phyloP scores from a whole-genome alignment of 805 yeast genomes.

The Yamadazyma laniorum region DNA sequence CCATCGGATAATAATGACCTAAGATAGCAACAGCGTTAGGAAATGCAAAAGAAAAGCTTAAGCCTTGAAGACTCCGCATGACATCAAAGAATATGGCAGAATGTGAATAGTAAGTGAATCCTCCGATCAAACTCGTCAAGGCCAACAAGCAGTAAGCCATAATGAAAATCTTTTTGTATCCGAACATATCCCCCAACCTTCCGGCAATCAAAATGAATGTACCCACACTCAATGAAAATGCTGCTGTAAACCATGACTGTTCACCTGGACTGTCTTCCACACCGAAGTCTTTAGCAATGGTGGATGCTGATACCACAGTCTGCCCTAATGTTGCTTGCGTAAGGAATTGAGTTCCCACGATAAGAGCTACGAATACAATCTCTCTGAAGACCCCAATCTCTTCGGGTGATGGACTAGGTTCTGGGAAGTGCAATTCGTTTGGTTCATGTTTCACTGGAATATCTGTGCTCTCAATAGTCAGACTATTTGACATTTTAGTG shows the following conservation, averaged over 20 bases:
- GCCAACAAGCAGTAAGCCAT: slow-evolving; percentile 25
- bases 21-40: slow-evolving; percentile 34
- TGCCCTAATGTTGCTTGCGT: slow-evolving; percentile 32
- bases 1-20: slow-evolving; percentile 29
- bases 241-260: slow-evolving; percentile 35
- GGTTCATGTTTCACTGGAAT: neutral
- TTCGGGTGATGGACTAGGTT: slow-evolving; percentile 17
- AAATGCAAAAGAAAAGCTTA: slow-evolving; percentile 35
- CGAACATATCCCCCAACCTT: slow-evolving; percentile 34
- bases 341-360: slow-evolving; percentile 27
- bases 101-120: slow-evolving; percentile 25
- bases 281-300: slow-evolving; percentile 22
- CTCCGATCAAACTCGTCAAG: slow-evolving; percentile 22
- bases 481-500: neutral
- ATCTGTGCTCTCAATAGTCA: neutral
- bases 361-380: slow-evolving; percentile 19
- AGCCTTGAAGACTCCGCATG: slow-evolving; percentile 33
- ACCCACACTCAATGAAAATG: slow-evolving; percentile 35
- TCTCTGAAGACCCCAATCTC: slow-evolving; percentile 25
- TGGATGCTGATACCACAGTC: slow-evolving; percentile 20
- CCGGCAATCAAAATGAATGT: slow-evolving; percentile 35
- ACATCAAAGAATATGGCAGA: slow-evolving; percentile 26
- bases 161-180: slow-evolving; percentile 29
- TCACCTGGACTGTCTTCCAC: slow-evolving; percentile 28
- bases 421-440: neutral